phyloP scores from a whole-genome alignment of 2,329 filamentous ascomycete species.

The Microsporum audouinii region DNA sequence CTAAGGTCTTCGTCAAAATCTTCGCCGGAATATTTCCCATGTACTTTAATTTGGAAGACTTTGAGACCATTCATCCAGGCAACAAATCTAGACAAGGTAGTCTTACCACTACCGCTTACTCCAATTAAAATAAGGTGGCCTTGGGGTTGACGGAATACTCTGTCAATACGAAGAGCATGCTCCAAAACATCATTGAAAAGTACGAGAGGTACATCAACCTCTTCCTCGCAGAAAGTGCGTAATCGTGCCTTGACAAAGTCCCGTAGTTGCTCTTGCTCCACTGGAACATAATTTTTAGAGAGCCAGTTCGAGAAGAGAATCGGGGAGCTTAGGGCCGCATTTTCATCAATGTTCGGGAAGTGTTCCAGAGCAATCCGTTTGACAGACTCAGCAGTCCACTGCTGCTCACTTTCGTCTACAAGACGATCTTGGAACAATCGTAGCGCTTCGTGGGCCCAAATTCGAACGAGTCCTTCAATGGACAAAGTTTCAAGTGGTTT shows the following conservation, averaged over 20 bases:
- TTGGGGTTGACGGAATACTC: conserved; percentile 96
- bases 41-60: conserved; percentile 99
- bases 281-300: conserved; percentile 95
- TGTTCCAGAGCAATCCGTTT: conserved; percentile 75
- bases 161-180: conserved; percentile 94
- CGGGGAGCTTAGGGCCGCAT: conserved; percentile 76
- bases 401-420: conserved; percentile 82
- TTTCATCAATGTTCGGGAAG: conserved; percentile 91
- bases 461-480: conserved; percentile 82
- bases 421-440: conserved; percentile 95
- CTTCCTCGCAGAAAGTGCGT: conserved; percentile 98
- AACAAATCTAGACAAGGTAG: conserved; percentile 91
- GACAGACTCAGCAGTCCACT: conserved; percentile 87
- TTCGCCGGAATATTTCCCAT: conserved; percentile 94
- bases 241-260: conserved; percentile 96
- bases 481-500: conserved; percentile 77
- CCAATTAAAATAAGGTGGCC: conserved; percentile 97
- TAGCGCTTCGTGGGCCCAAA: conserved; percentile 96
- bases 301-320: conserved; percentile 99
- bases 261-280: conserved; percentile 85
- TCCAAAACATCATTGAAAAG: conserved; percentile 99
- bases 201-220: conserved; percentile 95
- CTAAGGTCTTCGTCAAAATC: conserved; percentile 97
- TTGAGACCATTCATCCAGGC: conserved; percentile 99
- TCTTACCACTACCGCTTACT: conserved; percentile 97